phyloP scores from a whole-genome alignment of 495 filamentous ascomycete species.

The Xanthoparmelia taractica region DNA sequence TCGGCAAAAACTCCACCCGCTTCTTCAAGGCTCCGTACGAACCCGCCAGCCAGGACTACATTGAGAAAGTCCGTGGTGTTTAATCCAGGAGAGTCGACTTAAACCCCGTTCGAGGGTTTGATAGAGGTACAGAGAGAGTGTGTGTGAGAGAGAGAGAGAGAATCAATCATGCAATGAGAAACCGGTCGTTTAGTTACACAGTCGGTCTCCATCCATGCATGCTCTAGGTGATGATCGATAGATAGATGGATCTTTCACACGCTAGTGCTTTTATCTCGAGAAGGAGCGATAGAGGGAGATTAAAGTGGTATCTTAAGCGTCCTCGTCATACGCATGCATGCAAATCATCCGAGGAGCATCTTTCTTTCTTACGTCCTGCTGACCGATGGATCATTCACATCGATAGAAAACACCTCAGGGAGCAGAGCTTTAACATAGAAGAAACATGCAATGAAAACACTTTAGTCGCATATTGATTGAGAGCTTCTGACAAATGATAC shows the following conservation, averaged over 20 bases:
- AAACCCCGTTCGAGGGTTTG: not conserved
- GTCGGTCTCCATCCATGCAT: too few relatives aligned
- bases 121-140: not conserved
- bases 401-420: not conserved
- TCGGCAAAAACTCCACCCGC: constrained; percentile 59
- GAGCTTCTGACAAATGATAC: not conserved
- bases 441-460: not conserved
- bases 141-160: too few relatives aligned
- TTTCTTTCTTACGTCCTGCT: not conserved
- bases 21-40: constrained; percentile 80
- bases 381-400: not conserved
- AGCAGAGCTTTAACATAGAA: not conserved
- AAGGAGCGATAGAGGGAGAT: not conserved
- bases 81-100: constrained; percentile 18
- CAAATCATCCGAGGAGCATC: not conserved
- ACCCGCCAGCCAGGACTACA: constrained; percentile 51
- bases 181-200: too few relatives aligned
- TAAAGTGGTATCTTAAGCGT: not conserved
- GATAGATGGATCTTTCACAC: not conserved
- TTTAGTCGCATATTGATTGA: not conserved
- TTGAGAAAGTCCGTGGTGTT: constrained; percentile 45
- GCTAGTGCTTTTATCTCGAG: not conserved
- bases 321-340: not conserved
- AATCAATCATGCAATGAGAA: too few relatives aligned
- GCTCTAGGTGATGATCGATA: not conserved